These are phyloP conservation scores for Leavenworthia alabamica DNA, from an alignment of 345 rosid species.

Conservation along the genomic window DNA sequence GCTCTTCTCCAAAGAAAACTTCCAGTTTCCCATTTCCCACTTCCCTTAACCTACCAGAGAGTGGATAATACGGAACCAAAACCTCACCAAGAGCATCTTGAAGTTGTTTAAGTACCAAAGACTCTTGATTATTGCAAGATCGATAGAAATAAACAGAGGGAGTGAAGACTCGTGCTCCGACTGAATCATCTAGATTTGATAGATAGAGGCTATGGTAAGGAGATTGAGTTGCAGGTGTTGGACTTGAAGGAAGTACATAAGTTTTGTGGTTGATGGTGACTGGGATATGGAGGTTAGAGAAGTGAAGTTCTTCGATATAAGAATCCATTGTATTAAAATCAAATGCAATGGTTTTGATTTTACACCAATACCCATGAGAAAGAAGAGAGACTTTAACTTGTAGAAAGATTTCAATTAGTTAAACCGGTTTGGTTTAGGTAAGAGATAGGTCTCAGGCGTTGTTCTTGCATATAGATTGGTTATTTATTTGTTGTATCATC, in stretches of 20 bases:
- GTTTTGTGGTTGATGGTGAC: constrained; percentile 30
- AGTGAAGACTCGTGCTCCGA: constrained; percentile 79
- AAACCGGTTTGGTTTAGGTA: constrained; percentile 20
- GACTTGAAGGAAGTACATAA: constrained; percentile 49
- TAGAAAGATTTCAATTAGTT: constrained; percentile 11
- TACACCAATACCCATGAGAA: not conserved
- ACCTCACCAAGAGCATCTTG: constrained; percentile 51
- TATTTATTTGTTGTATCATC: not conserved
- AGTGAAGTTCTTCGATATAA: constrained; percentile 57
- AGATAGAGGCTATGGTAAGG: constrained; percentile 56
- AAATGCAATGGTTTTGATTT: constrained; percentile 4
- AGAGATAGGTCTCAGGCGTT: constrained; percentile 23
- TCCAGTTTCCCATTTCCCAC: constrained; percentile 55
- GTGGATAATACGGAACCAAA: constrained; percentile 78
- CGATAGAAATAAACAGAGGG: constrained; percentile 76
- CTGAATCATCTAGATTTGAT: constrained; percentile 74
- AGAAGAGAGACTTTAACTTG: not conserved
- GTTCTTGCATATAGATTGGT: constrained; percentile 12
- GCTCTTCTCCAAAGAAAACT: constrained; percentile 63
- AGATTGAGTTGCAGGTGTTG: constrained; percentile 39
- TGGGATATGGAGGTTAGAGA: constrained; percentile 43
- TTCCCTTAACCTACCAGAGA: constrained; percentile 74
- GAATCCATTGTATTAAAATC: constrained; percentile 43
- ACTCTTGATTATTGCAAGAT: constrained; percentile 15
- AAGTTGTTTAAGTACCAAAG: constrained; percentile 32